These are phyloP conservation scores for Daucus carota DNA, from an alignment of 129 eudicot genomes.

Conservation along the genomic window DNA sequence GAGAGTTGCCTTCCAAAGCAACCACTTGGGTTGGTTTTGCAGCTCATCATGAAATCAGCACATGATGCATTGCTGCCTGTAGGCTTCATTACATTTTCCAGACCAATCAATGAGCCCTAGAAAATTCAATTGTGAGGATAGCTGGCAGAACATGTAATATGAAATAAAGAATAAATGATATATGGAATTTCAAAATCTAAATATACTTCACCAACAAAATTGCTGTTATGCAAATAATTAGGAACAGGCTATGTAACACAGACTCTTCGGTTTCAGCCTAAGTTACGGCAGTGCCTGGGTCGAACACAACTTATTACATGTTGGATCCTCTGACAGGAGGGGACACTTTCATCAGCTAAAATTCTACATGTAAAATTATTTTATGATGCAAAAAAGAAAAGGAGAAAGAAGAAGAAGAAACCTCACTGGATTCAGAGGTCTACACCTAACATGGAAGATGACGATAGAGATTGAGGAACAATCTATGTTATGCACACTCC, in stretches of 20 bases:
- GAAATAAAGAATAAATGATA: not conserved
- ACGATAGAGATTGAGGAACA: not conserved
- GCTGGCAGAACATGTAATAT: not conserved
- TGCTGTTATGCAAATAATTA: not conserved
- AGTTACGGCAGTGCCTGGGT: not conserved
- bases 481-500: not conserved
- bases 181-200: not conserved
- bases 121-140: not conserved
- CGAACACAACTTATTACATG: not conserved
- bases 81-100: constrained; percentile 34
- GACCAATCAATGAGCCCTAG: constrained; percentile 55
- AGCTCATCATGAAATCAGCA: constrained; percentile 59
- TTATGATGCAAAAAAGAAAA: not conserved
- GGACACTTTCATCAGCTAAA: not conserved
- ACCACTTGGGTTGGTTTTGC: constrained; percentile 61
- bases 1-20: constrained; percentile 48
- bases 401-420: not conserved
- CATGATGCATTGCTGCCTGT: constrained; percentile 70
- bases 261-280: not conserved
- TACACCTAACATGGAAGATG: too few species aligned
- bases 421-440: not conserved
- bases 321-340: not conserved
- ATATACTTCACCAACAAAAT: not conserved
- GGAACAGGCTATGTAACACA: not conserved
- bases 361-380: not conserved